phyloP scores from a whole-genome alignment of 192 early-diverging fungal species.

The Kickxella alabastrina region DNA sequence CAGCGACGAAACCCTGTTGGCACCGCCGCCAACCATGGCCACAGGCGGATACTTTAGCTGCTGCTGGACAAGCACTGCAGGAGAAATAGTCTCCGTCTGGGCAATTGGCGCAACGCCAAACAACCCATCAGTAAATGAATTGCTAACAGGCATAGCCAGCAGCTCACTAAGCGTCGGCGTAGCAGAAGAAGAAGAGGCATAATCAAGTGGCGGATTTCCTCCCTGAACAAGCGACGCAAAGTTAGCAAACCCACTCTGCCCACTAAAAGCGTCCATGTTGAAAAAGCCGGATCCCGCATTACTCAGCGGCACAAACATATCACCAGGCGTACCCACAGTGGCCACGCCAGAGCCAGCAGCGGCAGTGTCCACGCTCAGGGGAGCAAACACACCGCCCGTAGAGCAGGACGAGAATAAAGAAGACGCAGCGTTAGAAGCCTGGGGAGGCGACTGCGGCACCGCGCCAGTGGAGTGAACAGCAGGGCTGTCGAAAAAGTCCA shows the following conservation, averaged over 20 bases:
- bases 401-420: background rate
- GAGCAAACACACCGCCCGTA: background rate
- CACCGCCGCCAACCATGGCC: background rate
- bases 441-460: constrained; percentile 11
- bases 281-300: constrained; percentile 9
- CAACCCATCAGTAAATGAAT: no score
- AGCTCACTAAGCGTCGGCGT: constrained; percentile 44
- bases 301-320: constrained; percentile 44
- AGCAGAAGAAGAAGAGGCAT: no score
- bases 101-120: no score
- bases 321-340: constrained; percentile 18
- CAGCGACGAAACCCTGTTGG: background rate
- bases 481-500: constrained; percentile 27
- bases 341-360: constrained; percentile 9
- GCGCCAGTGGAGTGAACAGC: background rate
- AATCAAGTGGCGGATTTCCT: no score
- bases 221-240: constrained; percentile 32
- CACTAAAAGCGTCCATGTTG: constrained; percentile 26
- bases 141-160: constrained; percentile 12
- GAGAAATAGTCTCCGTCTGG: background rate
- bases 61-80: constrained; percentile 3
- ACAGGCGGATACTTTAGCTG: background rate
- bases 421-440: background rate
- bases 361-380: constrained; percentile 1
- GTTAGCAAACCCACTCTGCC: constrained; percentile 16